Evolutionary conservation across 352 stramenopile genomes (phyloP).

Genomic region (Phytophthora syringae): DNA sequence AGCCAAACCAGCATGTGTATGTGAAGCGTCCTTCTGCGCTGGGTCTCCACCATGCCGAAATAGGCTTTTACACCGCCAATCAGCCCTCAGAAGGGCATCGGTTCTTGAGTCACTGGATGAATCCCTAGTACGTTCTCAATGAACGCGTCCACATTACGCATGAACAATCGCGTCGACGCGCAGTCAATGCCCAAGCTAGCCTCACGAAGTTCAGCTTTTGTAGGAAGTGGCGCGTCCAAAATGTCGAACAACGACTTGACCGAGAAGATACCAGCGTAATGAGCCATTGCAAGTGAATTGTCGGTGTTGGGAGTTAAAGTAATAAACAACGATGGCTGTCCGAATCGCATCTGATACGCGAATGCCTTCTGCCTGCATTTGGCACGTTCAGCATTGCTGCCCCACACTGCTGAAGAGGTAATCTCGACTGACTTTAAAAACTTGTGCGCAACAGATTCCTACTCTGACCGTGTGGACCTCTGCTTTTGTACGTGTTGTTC

Average conservation of each 20-base stretch:
- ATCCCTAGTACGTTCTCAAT: constrained; percentile 4
- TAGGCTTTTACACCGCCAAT: not conserved
- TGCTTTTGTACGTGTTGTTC: not conserved
- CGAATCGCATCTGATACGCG: too few species aligned
- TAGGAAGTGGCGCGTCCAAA: too few species aligned
- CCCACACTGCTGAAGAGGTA: not conserved
- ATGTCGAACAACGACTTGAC: too few species aligned
- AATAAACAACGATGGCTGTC: not conserved
- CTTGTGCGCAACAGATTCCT: not conserved
- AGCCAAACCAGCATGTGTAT: constrained; percentile 2
- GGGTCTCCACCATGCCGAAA: constrained; percentile 7
- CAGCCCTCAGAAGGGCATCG: not conserved
- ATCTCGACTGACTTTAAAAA: not conserved
- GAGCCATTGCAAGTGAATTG: constrained; percentile 5
- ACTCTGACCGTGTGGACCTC: not conserved
- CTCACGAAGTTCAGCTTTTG: too few species aligned
- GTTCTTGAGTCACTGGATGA: not conserved
- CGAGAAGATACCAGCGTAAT: constrained; percentile 6
- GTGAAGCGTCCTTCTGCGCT: not conserved
- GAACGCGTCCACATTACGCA: not conserved
- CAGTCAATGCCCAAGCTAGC: not conserved
- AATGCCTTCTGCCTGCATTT: too few species aligned
- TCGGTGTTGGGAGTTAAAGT: not conserved
- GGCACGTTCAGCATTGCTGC: not conserved
- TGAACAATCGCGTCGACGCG: constrained; percentile 2